Base-by-base conservation (phyloP, 208 protist genomes). In the Porcisia hertigi region DNA sequence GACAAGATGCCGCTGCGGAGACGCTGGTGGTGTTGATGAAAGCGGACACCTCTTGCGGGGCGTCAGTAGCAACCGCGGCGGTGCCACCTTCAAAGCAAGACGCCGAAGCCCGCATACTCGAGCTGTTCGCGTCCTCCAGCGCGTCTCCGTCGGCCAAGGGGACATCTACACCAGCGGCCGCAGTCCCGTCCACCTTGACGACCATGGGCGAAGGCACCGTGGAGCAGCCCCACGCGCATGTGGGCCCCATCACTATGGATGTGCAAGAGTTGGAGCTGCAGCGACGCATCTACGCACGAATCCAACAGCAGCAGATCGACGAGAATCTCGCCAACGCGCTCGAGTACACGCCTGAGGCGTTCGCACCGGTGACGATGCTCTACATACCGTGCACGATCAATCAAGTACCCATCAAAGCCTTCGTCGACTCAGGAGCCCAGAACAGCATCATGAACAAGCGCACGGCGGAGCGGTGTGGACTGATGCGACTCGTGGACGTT, bases 341-440 rank as follows among this genome's bases (percentile, higher is more conserved):
- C 14, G 98, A 99, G 82, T 90, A 98, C 79, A 97, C 88, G 6
- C 98, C 98, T n/a, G 97, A 99, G 86, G 80, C 88, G 1, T 98
- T 99, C 77, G 92, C 74, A 3, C 14, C 7, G 11, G 93, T 98
- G 11, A 73, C 85, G 54, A 98, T 99, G 96, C 83, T 99, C 18
- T 99, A 98, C 82, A 90, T 99, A 45, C 67, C 90, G 39, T 93
- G 87, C 72, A 76, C 89, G 41, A 92, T 99, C 54, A 99, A 99
- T 83, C 79, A 86, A 6, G 66, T 88, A 5, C 89, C 86, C 11
- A n/a, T 99, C 6, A 98, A 97, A 70, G 97, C 97, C n/a, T 98
- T 99, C 84, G 93, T 99, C 23, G 98, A 99, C 81, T 93, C 83
- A 0, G 94, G 94, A 1, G 92, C 94, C 39, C 91, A 97, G 86